Conservation (phyloP, 495 filamentous ascomycete genomes). For the Talaromyces liani region DNA sequence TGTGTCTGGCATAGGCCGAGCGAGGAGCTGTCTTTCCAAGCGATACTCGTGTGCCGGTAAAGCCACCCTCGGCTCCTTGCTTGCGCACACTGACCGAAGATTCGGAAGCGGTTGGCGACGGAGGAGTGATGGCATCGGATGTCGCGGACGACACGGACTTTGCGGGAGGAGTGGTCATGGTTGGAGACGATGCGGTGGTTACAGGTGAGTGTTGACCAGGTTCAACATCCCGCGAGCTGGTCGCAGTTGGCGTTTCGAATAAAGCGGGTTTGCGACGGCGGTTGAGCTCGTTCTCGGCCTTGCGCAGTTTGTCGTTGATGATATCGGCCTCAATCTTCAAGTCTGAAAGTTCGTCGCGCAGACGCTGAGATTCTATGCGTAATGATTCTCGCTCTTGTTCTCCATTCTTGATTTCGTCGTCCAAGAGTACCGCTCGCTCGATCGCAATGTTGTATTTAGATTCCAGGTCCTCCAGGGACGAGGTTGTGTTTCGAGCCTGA, state of each 20-base stretch:
- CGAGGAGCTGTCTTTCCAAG: conserved; percentile 26
- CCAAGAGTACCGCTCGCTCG: conserved; percentile 84
- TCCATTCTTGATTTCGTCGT: conserved; percentile 84
- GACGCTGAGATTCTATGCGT: conserved; percentile 79
- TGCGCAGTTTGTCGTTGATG: conserved; percentile 79
- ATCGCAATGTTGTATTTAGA: conserved; percentile 94
- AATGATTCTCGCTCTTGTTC: conserved; percentile 85
- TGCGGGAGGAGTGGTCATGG: conserved; percentile 63
- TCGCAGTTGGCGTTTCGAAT: conserved; percentile 33
- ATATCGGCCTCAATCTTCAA: conserved; percentile 94
- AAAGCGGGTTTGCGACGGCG: conserved; percentile 46
- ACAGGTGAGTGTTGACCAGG: conserved; percentile 49
- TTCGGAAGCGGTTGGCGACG: conserved; percentile 55
- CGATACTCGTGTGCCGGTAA: conserved; percentile 28
- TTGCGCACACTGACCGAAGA: conserved; percentile 37
- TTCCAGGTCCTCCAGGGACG: conserved; percentile 93
- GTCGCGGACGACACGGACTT: conserved; percentile 59
- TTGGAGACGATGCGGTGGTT: conserved; percentile 62
- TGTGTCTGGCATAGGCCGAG: conserved; percentile 30
- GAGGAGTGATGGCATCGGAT: conserved; percentile 67
- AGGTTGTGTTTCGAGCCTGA: conserved; percentile 86
- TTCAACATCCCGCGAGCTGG: conserved; percentile 46
- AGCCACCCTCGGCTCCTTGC: conserved; percentile 13
- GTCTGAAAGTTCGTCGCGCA: conserved; percentile 86
- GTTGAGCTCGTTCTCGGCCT: conserved; percentile 48